These are phyloP conservation scores for Hymenoscyphus occultus DNA, from an alignment of 2,329 filamentous ascomycete genomes.

Conservation along the genomic window DNA sequence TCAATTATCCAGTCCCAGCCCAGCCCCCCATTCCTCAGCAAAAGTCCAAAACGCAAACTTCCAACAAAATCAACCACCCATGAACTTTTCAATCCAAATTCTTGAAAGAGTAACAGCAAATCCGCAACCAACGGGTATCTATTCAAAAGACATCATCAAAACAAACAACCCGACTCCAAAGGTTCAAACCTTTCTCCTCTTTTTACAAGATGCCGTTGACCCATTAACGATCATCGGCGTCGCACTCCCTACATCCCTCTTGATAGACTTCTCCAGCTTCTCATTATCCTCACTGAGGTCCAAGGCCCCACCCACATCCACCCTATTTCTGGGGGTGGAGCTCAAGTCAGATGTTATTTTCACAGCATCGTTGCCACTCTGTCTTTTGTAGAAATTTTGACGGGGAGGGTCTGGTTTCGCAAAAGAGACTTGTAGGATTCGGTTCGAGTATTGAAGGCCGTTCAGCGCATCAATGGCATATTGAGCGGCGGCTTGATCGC, in stretches of 20 bases:
- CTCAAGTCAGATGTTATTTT: neutral
- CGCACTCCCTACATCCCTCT: neutral
- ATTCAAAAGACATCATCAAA: neutral
- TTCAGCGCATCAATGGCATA: slow-evolving; percentile 5
- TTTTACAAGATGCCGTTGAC: neutral
- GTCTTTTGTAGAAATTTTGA: neutral
- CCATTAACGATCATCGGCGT: neutral
- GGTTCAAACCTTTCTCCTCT: neutral
- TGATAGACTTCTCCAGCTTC: neutral
- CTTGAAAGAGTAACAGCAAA: neutral
- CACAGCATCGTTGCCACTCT: neutral
- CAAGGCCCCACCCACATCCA: neutral
- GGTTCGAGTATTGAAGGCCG: neutral
- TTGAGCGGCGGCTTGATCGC: slow-evolving; percentile 6
- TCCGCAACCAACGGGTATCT: neutral
- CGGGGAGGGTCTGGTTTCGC: neutral
- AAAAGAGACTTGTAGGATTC: neutral
- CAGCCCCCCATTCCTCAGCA: neutral
- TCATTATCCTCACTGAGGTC: neutral
- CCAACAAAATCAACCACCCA: neutral
- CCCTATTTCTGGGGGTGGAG: neutral
- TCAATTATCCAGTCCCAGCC: neutral
- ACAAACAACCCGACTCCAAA: neutral
- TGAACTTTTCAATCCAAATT: neutral
- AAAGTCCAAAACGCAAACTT: neutral